A percentile compares a stretch with the other conserved stretches of the same genome.
phyloP scores from a whole-genome alignment of 352 stramenopile genomes.

The Globisporangium abappressorium region DNA sequence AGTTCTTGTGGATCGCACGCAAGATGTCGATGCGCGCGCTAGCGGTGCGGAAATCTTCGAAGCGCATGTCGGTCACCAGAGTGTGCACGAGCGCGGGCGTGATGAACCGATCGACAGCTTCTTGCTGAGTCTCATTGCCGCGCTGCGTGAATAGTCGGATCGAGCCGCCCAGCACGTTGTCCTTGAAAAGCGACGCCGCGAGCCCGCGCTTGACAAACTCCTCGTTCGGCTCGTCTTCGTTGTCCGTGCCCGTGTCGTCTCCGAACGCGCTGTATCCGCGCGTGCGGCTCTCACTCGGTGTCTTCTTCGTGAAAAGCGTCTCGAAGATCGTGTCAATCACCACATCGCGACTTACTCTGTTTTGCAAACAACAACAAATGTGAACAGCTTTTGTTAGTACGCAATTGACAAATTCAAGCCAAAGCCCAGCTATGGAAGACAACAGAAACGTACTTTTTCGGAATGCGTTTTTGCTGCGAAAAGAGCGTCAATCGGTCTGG shows the following conservation, averaged over 20 bases:
- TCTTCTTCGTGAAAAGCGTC: slow-evolving; percentile 57
- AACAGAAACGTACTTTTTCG: slow-evolving; percentile 33
- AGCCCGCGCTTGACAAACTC: slow-evolving; percentile 83
- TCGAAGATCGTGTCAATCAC: slow-evolving; percentile 83
- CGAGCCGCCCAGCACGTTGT: slow-evolving; percentile 35
- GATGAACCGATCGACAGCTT: slow-evolving; percentile 68
- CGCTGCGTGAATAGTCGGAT: slow-evolving; percentile 22
- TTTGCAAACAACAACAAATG: not conserved
- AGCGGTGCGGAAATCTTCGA: slow-evolving; percentile 84
- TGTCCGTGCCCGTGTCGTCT: slow-evolving; percentile 76
- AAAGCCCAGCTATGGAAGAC: not conserved
- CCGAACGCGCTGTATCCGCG: slow-evolving; percentile 60
- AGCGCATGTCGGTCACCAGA: slow-evolving; percentile 76
- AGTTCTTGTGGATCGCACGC: slow-evolving; percentile 84
- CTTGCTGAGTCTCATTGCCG: slow-evolving; percentile 37
- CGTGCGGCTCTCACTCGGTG: slow-evolving; percentile 15
- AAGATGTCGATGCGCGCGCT: slow-evolving; percentile 79
- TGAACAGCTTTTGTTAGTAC: too few relatives aligned
- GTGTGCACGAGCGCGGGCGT: slow-evolving; percentile 72
- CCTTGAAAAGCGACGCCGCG: slow-evolving; percentile 72
- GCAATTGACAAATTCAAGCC: not conserved
- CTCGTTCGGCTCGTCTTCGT: slow-evolving; percentile 72
- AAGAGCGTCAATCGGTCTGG: slow-evolving; percentile 69
- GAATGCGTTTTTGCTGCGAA: slow-evolving; percentile 78
- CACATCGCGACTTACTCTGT: slow-evolving; percentile 67